These are phyloP conservation scores for Nothophaeocryptopus gaeumannii DNA, from an alignment of 2,329 filamentous ascomycete species.

Conservation along the genomic window DNA sequence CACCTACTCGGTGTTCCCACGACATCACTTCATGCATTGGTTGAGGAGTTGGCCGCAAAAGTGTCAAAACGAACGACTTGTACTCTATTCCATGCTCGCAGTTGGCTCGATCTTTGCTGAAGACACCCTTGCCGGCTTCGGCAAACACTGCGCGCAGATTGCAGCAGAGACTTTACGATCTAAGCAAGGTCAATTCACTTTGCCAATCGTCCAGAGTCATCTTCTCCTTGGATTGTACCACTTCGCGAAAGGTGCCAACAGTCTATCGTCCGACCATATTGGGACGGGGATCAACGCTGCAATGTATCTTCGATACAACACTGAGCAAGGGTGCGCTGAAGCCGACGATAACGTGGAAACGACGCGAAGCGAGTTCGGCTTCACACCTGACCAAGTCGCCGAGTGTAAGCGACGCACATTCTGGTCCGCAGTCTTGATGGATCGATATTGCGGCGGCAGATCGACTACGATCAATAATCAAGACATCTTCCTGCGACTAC, in stretches of 20 bases:
- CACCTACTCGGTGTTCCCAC: constrained; percentile 57
- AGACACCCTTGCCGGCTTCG: constrained; percentile 39
- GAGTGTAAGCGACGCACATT: constrained; percentile 70
- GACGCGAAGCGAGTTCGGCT: constrained; percentile 24
- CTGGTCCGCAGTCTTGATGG: constrained; percentile 69
- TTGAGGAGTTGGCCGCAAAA: constrained; percentile 45
- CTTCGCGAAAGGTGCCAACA: constrained; percentile 58
- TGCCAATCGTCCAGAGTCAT: constrained; percentile 66
- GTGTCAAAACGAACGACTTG: constrained; percentile 51
- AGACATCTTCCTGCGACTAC: constrained; percentile 66
- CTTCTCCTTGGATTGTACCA: constrained; percentile 67
- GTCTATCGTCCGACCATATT: constrained; percentile 62
- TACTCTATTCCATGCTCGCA: constrained; percentile 60
- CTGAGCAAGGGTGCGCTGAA: constrained; percentile 51
- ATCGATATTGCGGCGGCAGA: constrained; percentile 57
- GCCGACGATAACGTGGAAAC: constrained; percentile 14
- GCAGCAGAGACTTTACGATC: constrained; percentile 57
- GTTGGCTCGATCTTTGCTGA: constrained; percentile 58
- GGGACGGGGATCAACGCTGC: constrained; percentile 60
- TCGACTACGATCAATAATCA: constrained; percentile 58
- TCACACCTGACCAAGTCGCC: constrained; percentile 45
- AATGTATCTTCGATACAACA: constrained; percentile 56
- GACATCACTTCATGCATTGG: constrained; percentile 55
- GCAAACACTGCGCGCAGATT: constrained; percentile 52
- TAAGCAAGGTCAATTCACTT: constrained; percentile 51